Base-by-base conservation (phyloP, 2,329 filamentous ascomycete genomes). In the Botrytis cinerea region DNA sequence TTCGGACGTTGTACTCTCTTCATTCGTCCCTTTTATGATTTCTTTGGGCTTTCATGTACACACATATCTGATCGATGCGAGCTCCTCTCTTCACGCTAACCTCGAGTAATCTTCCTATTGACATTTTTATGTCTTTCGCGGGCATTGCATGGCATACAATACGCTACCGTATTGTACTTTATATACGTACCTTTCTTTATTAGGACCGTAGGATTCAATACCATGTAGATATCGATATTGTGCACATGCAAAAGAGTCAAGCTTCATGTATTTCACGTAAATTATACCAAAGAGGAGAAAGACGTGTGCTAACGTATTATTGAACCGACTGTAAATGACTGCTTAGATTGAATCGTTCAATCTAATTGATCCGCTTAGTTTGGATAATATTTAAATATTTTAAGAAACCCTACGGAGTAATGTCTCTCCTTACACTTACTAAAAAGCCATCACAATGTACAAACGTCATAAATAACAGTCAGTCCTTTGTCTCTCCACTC, bases 61-160 rank as follows among this genome's bases (percentile, higher is more conserved):
- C 48, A 68, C 40, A 38, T 43, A 7, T n/a, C 57, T 48, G 38
- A 46, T 68, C 28, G 28, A 60, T n/a, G 54, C 68, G 68, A 61
- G 38, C 68, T 35, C 20, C 32, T 10, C 46, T 51, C 12, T 68
- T n/a, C 51, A 54, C 40, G 14, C 40, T 18, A 32, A 66, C 28
- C 48, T 28, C 40, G 18, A 40, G 66, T n/a, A 28, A 38, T 25
- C 25, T 48, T 35, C 28, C 25, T 57, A 18, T n/a, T 48, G 66
- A 68, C 6, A 25, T 38, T 35, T 32, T 6, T 18, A 32, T 12
- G 10, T 66, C 63, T 64, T 20, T 57, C n/a, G 66, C 64, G 48
- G 48, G 18, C 28, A 69, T 43, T 45, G 32, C 5, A 63, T 43
- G 60, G 10, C 60, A 63, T 57, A 28, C 35, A 48, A 25, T 66